Conservation (phyloP, 176 grass and related monocot genomes). For the Musa acuminata region DNA sequence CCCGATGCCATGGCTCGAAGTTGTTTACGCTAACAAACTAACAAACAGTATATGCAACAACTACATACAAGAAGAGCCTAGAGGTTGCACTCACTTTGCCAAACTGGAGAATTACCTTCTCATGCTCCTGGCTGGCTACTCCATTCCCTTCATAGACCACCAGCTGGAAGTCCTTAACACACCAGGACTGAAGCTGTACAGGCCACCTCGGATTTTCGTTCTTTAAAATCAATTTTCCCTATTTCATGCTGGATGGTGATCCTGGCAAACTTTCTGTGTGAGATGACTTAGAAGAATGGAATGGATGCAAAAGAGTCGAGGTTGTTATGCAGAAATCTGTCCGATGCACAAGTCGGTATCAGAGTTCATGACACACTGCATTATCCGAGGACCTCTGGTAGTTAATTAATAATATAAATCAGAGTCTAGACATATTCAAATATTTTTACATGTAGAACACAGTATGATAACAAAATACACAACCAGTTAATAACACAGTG, state of each 20-base stretch:
- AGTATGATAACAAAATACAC: background rate
- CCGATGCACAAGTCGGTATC: conserved; percentile 58
- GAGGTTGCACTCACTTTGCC: background rate
- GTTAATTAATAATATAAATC: conserved; percentile 11
- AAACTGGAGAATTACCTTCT: conserved; percentile 81
- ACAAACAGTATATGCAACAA: too few species aligned
- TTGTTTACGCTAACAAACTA: too few species aligned
- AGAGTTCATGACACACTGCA: conserved; percentile 67
- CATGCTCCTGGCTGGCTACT: conserved; percentile 33
- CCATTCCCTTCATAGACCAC: conserved; percentile 47
- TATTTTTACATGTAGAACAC: background rate
- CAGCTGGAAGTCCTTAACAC: conserved; percentile 88
- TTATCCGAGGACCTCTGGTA: conserved; percentile 71
- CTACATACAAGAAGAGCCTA: background rate
- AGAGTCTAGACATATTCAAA: background rate
- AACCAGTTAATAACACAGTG: conserved; percentile 18
- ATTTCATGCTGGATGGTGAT: conserved; percentile 26
- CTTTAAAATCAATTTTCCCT: conserved; percentile 49
- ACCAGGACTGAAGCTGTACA: conserved; percentile 72
- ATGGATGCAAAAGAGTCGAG: conserved; percentile 34
- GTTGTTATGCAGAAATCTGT: conserved; percentile 39
- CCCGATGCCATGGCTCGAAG: too few species aligned
- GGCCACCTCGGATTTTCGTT: conserved; percentile 87
- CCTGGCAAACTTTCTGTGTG: conserved; percentile 16
- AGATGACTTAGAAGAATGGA: conserved; percentile 58